Base-by-base conservation (phyloP, 2,329 filamentous ascomycete genomes). In the Didymosphaeria variabile region DNA sequence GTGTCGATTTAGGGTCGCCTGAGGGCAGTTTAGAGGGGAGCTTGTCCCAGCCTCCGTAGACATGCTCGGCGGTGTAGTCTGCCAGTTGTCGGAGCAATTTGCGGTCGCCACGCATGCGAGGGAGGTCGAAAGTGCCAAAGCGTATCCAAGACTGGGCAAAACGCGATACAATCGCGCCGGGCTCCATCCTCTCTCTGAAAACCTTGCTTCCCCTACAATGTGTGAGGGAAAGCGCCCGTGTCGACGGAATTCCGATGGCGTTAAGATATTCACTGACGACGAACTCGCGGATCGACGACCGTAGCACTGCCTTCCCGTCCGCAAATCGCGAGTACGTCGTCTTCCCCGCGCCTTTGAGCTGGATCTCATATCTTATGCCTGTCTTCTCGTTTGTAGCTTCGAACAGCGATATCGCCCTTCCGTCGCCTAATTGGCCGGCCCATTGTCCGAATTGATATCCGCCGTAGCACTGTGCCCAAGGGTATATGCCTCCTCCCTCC, bases 401-500 rank as follows among this genome's bases (percentile, higher is more conserved):
- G 72, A 98, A 98, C 1, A 99, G 84, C 38, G 92, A 97, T 68
- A 99, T 98, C 32, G 94, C 95, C 58, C 95, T 87, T 40, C 95
- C 95, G 75, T 99, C 95, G 45, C 95, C 95, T 1, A 99, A 87
- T 78, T 99, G 95, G 6, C 95, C 94, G 3, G 95, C 95, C 94
- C 94, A 99, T 67, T 91, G 88, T 6, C 95, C 95, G 60, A 81
- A 79, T 53, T 80, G 79, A 69, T 85, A 82, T 59, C 94, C 94
- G 59, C 95, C 95, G 77, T 99, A 99, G 81, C 95, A 98, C 80
- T 99, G 95, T 34, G 95, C 94, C 95, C 95, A 99, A 0, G 95
- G 94, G 76, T 99, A 99, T 46, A 95, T 88, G 21, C 91, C 90
- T 32, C 66, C 75, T n/a, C 67, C 62, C 29, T 72, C 68, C 19